Evolutionary conservation across 805 yeast species (phyloP), one percentile per base, ranked within the genome.

Genomic region (Sungouiozyma ichnusensis): DNA sequence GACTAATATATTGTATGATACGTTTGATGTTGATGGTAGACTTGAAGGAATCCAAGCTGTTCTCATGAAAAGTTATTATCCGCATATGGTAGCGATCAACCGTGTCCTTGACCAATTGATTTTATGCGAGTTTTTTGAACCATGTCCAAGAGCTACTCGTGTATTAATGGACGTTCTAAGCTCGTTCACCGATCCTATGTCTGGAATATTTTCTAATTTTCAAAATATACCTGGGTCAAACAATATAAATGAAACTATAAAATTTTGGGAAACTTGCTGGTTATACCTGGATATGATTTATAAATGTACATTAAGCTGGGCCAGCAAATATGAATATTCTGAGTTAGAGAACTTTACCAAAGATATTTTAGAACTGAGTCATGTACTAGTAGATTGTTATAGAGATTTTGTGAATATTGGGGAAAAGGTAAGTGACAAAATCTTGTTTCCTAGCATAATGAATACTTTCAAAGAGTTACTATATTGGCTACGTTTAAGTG

Each of bases 401-500:
- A 67, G 79, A 44, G 66, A 72, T n/a, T 56, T 77, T 34, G 59
- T 61, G 7, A 62, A 60, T 32, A 50, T 68, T 19, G 29, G 11
- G 9, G 29, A 24, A 7, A 24, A 24, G 11, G 60, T 71, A 6
- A 51, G 55, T 17, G 58, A 66, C 0, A 60, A 61, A 5, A 58
- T 62, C 16, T 55, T 82, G n/a, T 71, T 81, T 43, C 57, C 64
- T 8, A 70, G 70, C 19, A 71, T 83, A 29, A 68, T 83, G 55
- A 63, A 67, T n/a, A 76, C 92, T 0, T 75, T 88, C 45, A 71
- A 71, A 13, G 68, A 77, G 41, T 78, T 85, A 68, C 69, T 85
- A 29, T 79, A 77, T 33, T 84, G 97, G 94, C 67, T 90, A 20
- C 71, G 92, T 45, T 66, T 90, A 37, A 85, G 90, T 45, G 97